Evolutionary conservation across 805 yeast species (phyloP).

Genomic region (Barnettozyma californica): DNA sequence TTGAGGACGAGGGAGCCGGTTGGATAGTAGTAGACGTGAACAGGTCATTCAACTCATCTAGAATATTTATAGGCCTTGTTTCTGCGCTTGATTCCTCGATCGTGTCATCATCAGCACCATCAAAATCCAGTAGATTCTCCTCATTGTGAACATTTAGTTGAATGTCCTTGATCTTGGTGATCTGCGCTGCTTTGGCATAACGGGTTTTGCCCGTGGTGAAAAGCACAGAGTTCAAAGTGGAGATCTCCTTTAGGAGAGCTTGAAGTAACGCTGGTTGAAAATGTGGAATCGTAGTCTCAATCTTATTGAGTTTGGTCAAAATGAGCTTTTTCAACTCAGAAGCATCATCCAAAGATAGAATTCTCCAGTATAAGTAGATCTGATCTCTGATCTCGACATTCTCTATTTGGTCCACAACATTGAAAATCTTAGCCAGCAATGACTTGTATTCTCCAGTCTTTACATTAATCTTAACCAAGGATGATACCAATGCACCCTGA

Average conservation of each 20-base stretch:
- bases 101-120: constrained; percentile 40
- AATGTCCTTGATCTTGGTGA: constrained; percentile 70
- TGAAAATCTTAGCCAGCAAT: constrained; percentile 53
- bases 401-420: constrained; percentile 60
- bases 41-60: constrained; percentile 74
- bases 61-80: constrained; percentile 34
- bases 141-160: constrained; percentile 74
- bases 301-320: constrained; percentile 59
- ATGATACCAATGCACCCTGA: constrained; percentile 54
- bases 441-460: constrained; percentile 35
- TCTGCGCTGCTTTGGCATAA: constrained; percentile 30
- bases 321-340: constrained; percentile 43
- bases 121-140: constrained; percentile 84
- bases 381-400: constrained; percentile 77
- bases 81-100: constrained; percentile 13
- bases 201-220: constrained; percentile 66
- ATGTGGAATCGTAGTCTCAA: constrained; percentile 64
- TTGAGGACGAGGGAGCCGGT: constrained; percentile 10
- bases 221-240: constrained; percentile 84
- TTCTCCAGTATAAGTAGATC: constrained; percentile 77
- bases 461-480: constrained; percentile 54
- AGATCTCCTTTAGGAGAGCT: constrained; percentile 66
- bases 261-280: constrained; percentile 67
- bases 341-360: constrained; percentile 44
- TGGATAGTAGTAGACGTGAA: constrained; percentile 40